These are phyloP conservation scores for Aureobasidium sp. DNA, from an alignment of 2,329 filamentous ascomycete genomes.

Conservation along the genomic window DNA sequence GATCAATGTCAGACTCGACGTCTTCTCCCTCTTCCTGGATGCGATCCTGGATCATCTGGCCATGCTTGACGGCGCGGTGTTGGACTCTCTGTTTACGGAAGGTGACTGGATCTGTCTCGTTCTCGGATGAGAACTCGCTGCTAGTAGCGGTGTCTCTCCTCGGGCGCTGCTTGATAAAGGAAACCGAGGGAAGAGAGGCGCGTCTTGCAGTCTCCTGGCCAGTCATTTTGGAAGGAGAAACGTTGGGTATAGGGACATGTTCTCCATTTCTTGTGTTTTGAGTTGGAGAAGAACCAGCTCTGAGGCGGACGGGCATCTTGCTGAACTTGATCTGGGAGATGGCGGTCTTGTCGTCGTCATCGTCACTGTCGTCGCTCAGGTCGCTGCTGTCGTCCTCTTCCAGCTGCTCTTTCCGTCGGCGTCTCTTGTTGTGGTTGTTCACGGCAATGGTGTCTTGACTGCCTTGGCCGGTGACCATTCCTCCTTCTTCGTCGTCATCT, in stretches of 20 bases:
- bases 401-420: conserved; percentile 63
- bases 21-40: conserved; percentile 40
- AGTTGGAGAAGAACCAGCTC: conserved; percentile 82
- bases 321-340: conserved; percentile 90
- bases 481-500: conserved; percentile 62
- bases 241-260: conserved; percentile 43
- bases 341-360: conserved; percentile 59
- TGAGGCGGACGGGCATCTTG: conserved; percentile 83
- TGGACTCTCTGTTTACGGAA: conserved; percentile 51
- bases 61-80: conserved; percentile 47
- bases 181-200: conserved; percentile 63
- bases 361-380: conserved; percentile 75
- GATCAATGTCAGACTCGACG: conserved; percentile 28
- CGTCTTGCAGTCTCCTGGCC: conserved; percentile 41
- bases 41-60: conserved; percentile 46
- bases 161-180: conserved; percentile 53
- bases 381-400: conserved; percentile 83
- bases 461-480: conserved; percentile 59
- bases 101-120: conserved; percentile 61
- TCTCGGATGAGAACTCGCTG: conserved; percentile 76
- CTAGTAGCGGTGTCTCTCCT: conserved; percentile 71
- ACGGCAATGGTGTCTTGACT: conserved; percentile 61
- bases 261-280: conserved; percentile 57
- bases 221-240: conserved; percentile 45
- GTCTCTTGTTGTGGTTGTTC: conserved; percentile 54